Conservation (phyloP, 441 rosid genomes). For the Pelargonium myrrhifolium region DNA sequence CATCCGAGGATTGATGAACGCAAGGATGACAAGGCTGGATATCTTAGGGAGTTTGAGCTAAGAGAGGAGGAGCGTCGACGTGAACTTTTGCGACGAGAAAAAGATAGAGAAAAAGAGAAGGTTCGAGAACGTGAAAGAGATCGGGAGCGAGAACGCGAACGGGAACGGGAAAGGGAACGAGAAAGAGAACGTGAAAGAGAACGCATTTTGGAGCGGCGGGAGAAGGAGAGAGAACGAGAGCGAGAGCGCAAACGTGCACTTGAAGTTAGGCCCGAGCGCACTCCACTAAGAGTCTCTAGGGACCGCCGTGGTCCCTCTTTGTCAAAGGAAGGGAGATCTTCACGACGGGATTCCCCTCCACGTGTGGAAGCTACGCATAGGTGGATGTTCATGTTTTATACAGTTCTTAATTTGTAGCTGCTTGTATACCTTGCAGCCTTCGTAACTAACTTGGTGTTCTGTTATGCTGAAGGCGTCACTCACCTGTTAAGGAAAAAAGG, state of each 20-base stretch:
- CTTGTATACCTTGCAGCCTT: conserved; percentile 49
- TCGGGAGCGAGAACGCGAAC: conserved; percentile 49
- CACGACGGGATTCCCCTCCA: conserved; percentile 57
- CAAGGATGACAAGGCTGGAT: conserved; percentile 85
- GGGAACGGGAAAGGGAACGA: conserved; percentile 17
- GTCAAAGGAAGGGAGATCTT: conserved; percentile 47
- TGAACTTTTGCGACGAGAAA: conserved; percentile 75
- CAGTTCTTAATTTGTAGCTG: conserved; percentile 61
- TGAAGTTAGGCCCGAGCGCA: conserved; percentile 60
- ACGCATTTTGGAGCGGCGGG: conserved; percentile 9
- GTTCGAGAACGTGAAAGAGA: conserved; percentile 58
- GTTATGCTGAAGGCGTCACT: conserved; percentile 96
- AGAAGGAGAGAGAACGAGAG: conserved; percentile 27
- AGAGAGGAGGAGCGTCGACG: conserved; percentile 90
- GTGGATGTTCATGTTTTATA: conserved; percentile 81
- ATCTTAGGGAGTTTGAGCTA: conserved; percentile 87
- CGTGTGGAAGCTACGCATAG: conserved; percentile 79
- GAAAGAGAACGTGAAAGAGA: conserved; percentile 40
- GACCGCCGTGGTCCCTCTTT: conserved; percentile 75
- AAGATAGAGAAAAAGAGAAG: conserved; percentile 76
- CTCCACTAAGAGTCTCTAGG: conserved; percentile 60
- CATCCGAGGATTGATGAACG: conserved; percentile 62
- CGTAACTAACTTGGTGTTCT: conserved; percentile 76
- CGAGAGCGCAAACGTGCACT: conserved; percentile 66
- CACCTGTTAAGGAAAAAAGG: conserved; percentile 90